phyloP scores from a whole-genome alignment of 345 rosid genomes.

The Syzygium aromaticum region DNA sequence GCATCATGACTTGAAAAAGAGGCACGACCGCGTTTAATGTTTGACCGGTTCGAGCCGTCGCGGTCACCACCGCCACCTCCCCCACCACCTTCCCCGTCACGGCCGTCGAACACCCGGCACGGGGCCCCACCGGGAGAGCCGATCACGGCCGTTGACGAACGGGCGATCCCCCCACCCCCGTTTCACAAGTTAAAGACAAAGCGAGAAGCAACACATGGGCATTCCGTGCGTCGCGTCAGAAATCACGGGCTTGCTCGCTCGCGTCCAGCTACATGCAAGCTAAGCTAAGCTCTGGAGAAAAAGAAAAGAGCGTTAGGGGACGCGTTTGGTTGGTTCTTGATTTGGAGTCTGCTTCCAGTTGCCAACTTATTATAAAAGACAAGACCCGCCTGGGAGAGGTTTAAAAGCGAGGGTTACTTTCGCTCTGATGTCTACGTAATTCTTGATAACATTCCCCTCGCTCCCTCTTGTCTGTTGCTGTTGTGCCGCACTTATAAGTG shows the following conservation, averaged over 20 bases:
- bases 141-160: not conserved
- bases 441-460: not conserved
- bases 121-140: not conserved
- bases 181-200: not conserved
- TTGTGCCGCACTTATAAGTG: not conserved
- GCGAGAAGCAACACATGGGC: slow-evolving; percentile 12
- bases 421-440: not conserved
- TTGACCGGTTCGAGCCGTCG: not conserved
- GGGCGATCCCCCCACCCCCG: not conserved
- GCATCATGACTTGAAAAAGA: too few species aligned
- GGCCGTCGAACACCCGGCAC: not conserved
- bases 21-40: not conserved
- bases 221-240: slow-evolving; percentile 34
- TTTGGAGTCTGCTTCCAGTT: not conserved
- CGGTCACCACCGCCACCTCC: not conserved
- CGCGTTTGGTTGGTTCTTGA: not conserved
- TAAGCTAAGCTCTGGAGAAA: not conserved
- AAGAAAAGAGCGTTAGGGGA: not conserved
- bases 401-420: not conserved
- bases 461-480: not conserved
- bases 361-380: not conserved
- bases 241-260: slow-evolving; percentile 26
- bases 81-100: not conserved
- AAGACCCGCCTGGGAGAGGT: too few species aligned
- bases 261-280: not conserved